phyloP scores from a whole-genome alignment of 2,329 filamentous ascomycete genomes.

The Calonectria leucothoes region DNA sequence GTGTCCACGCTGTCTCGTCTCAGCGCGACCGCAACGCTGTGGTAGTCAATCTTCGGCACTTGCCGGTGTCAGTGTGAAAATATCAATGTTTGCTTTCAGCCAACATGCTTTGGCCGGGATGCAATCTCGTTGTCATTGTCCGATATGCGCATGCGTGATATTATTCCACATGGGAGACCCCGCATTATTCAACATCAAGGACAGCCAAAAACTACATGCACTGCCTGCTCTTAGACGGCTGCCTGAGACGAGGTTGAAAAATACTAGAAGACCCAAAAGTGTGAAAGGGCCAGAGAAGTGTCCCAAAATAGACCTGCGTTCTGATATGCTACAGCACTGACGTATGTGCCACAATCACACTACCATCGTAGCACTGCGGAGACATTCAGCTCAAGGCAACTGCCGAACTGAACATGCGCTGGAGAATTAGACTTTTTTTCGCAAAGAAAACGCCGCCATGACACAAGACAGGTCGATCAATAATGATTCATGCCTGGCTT shows the following conservation, averaged over 20 bases:
- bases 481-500: neutral
- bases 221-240: no score
- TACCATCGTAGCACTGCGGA: neutral
- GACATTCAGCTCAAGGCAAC: neutral
- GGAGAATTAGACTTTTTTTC: neutral
- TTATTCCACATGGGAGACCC: neutral
- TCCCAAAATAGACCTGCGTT: neutral
- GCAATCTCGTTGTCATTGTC: neutral
- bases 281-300: no score
- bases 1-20: neutral
- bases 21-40: neutral
- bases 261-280: no score
- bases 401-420: neutral
- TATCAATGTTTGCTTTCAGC: neutral
- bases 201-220: neutral
- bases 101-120: neutral
- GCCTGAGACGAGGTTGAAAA: no score
- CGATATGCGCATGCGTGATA: neutral
- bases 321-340: neutral
- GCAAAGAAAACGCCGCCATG: neutral
- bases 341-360: neutral
- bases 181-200: neutral
- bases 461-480: no score
- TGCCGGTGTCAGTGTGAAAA: neutral
- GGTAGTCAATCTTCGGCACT: neutral